Conservation (phyloP, 768 basidiomycete species). For the Calocybe cyanea region DNA sequence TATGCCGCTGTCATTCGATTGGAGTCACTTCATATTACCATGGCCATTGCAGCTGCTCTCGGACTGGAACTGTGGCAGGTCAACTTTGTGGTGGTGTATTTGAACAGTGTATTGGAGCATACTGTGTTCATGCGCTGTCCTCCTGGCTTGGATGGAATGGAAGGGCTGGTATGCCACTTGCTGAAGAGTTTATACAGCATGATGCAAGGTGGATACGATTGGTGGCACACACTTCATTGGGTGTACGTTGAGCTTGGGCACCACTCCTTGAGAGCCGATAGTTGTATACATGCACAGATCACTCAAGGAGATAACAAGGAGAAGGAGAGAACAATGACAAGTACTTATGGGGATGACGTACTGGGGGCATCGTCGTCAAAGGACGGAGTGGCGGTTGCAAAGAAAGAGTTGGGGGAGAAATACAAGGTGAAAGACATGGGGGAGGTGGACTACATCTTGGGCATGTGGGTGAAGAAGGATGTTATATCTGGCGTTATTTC, state of each 20-base stretch:
- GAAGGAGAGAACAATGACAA: conserved; percentile 11
- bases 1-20: too few species aligned
- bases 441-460: too few species aligned
- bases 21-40: too few species aligned
- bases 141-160: conserved; percentile 14
- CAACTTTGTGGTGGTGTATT: conserved; percentile 31
- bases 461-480: neutral
- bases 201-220: conserved; percentile 17
- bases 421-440: too few species aligned
- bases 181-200: conserved; percentile 16
- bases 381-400: neutral
- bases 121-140: conserved; percentile 14
- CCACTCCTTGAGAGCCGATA: conserved; percentile 10
- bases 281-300: conserved; percentile 19
- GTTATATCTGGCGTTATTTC: neutral
- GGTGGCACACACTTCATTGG: conserved; percentile 2
- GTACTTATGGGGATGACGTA: conserved; percentile 16
- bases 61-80: conserved; percentile 15
- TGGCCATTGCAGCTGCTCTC: conserved; percentile 14
- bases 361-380: conserved; percentile 9
- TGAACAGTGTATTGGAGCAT: conserved; percentile 23
- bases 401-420: too few species aligned
- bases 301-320: conserved; percentile 3
- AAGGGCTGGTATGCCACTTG: conserved; percentile 15
- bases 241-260: conserved; percentile 10